Conservation (phyloP, 495 filamentous ascomycete genomes). For the Schizothecium vesticola region DNA sequence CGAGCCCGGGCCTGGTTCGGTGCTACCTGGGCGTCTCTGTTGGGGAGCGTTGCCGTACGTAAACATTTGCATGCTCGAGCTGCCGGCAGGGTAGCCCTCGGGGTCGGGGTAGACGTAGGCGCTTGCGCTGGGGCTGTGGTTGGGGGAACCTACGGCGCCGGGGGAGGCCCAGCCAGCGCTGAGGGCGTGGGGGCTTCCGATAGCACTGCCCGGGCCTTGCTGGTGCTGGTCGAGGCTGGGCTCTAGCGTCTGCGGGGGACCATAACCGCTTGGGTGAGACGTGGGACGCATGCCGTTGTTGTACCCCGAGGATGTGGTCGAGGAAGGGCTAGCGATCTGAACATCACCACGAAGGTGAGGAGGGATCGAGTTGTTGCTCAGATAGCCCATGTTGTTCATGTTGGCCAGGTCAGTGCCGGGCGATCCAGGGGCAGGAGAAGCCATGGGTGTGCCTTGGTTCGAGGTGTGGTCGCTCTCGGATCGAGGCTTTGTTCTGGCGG, state of each 20-base stretch:
- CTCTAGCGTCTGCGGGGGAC: conserved; percentile 80
- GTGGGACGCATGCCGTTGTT: conserved; percentile 50
- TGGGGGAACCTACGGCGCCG: conserved; percentile 59
- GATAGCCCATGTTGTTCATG: conserved; percentile 68
- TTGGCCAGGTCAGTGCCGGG: conserved; percentile 71
- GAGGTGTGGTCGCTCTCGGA: conserved; percentile 78
- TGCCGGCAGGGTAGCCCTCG: conserved; percentile 49
- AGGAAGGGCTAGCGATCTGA: conserved; percentile 63
- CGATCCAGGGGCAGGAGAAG: conserved; percentile 83
- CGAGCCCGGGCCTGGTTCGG: conserved; percentile 56
- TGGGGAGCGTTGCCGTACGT: conserved; percentile 53
- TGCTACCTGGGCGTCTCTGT: conserved; percentile 60
- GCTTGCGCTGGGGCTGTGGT: conserved; percentile 50
- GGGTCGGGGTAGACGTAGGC: conserved; percentile 69
- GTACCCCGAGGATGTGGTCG: conserved; percentile 61
- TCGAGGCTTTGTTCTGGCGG: conserved; percentile 45
- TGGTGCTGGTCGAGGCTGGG: conserved; percentile 71
- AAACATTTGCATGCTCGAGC: conserved; percentile 55
- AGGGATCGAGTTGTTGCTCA: conserved; percentile 67
- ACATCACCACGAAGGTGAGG: conserved; percentile 69
- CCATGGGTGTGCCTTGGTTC: conserved; percentile 73
- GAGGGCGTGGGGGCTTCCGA: conserved; percentile 67
- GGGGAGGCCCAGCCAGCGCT: conserved; percentile 71
- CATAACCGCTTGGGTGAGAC: conserved; percentile 76
- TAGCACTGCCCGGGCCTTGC: conserved; percentile 57